These are phyloP conservation scores for Lentithecium fluviatile DNA, from an alignment of 495 filamentous ascomycete species.

Conservation along the genomic window DNA sequence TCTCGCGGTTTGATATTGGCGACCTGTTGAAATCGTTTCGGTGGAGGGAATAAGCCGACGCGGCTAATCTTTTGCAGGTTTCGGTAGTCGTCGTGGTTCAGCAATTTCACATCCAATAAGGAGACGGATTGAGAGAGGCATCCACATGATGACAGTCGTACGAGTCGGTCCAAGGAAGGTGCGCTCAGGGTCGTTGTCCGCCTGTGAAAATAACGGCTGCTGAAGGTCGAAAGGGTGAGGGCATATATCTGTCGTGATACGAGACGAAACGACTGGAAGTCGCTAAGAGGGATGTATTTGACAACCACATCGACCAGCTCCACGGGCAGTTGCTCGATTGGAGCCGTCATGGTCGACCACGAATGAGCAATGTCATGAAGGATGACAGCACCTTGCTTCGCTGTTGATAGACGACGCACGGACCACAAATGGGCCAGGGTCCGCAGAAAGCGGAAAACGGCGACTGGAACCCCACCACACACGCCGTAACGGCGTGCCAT, in stretches of 20 bases:
- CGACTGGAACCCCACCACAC: no score
- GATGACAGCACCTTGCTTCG: neutral
- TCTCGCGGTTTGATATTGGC: neutral
- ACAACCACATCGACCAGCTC: neutral
- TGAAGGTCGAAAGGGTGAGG: neutral
- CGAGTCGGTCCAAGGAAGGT: neutral
- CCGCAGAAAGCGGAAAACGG: no score
- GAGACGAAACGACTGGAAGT: neutral
- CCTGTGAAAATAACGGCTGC: neutral
- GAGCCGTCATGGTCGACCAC: neutral
- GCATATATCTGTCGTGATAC: neutral
- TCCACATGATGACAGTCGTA: neutral
- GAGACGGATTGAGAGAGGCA: neutral
- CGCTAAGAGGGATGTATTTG: neutral
- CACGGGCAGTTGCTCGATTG: neutral
- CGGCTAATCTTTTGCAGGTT: neutral
- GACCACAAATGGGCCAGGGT: no score
- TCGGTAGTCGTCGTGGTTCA: neutral
- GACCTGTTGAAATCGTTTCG: neutral
- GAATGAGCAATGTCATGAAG: neutral
- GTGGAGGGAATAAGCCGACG: neutral
- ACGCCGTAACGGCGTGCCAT: no score
- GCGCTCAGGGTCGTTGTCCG: neutral
- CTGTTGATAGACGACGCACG: neutral
- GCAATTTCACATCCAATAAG: neutral